Evolutionary conservation across 352 stramenopile genomes (phyloP).

Genomic region (Globisporangium radiosum): DNA sequence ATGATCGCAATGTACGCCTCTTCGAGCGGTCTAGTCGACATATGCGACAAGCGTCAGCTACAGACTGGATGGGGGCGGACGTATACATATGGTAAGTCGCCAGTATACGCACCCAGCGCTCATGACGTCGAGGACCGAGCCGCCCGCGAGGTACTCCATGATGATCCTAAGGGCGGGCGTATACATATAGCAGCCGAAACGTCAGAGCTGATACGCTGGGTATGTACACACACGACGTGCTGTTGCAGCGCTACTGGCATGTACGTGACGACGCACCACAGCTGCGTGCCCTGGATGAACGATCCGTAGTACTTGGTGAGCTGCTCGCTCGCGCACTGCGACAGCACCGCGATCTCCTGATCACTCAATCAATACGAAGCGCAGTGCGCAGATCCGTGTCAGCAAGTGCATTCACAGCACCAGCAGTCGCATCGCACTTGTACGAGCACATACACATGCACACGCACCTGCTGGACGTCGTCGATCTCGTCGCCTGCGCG

Average conservation of each 20-base stretch:
- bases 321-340: slow-evolving; percentile 84
- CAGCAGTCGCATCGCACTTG: no score
- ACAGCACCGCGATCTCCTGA: slow-evolving; percentile 88
- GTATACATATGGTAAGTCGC: no score
- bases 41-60: not conserved
- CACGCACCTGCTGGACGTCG: slow-evolving; percentile 72
- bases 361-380: not conserved
- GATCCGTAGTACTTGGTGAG: slow-evolving; percentile 87
- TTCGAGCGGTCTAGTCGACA: slow-evolving; percentile 42
- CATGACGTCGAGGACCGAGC: slow-evolving; percentile 88
- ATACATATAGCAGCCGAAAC: no score
- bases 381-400: not conserved
- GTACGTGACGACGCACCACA: slow-evolving; percentile 35
- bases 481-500: slow-evolving; percentile 81
- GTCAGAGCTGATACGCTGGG: no score
- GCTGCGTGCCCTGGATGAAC: slow-evolving; percentile 76
- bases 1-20: slow-evolving; percentile 84
- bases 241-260: not conserved
- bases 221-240: no score
- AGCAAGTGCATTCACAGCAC: not conserved
- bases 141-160: slow-evolving; percentile 92
- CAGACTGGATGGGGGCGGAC: no score
- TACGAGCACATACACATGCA: slow-evolving; percentile 9
- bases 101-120: slow-evolving; percentile 34
- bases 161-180: slow-evolving; percentile 61